These are phyloP conservation scores for Lachnellula hyalina DNA, from an alignment of 2,329 filamentous ascomycete genomes.

Conservation along the genomic window DNA sequence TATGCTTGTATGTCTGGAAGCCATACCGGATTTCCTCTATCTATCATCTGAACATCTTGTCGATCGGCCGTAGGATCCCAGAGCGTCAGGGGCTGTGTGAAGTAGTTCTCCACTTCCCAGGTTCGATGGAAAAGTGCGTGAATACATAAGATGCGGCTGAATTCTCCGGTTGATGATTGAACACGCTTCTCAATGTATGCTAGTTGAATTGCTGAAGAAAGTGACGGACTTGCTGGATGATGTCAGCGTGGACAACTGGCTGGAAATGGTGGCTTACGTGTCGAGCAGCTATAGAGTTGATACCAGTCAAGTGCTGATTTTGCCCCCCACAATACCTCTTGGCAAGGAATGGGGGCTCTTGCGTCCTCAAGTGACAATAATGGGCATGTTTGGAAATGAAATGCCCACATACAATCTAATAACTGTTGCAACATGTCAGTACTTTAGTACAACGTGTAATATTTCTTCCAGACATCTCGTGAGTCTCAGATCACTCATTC, in stretches of 20 bases:
- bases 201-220: constrained; percentile 39
- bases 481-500: not conserved
- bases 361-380: constrained; percentile 37
- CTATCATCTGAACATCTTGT: constrained; percentile 30
- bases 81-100: constrained; percentile 39
- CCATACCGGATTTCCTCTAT: constrained; percentile 37
- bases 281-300: constrained; percentile 16
- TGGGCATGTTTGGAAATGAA: constrained; percentile 33
- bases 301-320: constrained; percentile 31
- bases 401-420: constrained; percentile 37
- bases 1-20: constrained; percentile 42
- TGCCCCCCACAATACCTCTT: constrained; percentile 38
- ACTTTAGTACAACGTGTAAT: not conserved
- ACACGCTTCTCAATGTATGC: constrained; percentile 46
- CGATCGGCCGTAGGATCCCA: constrained; percentile 40
- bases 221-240: constrained; percentile 30
- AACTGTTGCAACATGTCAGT: constrained; percentile 26
- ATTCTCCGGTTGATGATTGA: constrained; percentile 40
- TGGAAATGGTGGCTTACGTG: constrained; percentile 12
- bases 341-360: constrained; percentile 35
- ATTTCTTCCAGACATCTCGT: not conserved
- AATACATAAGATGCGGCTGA: constrained; percentile 43
- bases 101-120: constrained; percentile 43
- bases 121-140: constrained; percentile 45
- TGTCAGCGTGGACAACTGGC: not conserved